Percentiles rank a stretch among this genome's conserved stretches.
Conservation (phyloP, 768 basidiomycete genomes). For the Boletus pseudo-olivaceus region DNA sequence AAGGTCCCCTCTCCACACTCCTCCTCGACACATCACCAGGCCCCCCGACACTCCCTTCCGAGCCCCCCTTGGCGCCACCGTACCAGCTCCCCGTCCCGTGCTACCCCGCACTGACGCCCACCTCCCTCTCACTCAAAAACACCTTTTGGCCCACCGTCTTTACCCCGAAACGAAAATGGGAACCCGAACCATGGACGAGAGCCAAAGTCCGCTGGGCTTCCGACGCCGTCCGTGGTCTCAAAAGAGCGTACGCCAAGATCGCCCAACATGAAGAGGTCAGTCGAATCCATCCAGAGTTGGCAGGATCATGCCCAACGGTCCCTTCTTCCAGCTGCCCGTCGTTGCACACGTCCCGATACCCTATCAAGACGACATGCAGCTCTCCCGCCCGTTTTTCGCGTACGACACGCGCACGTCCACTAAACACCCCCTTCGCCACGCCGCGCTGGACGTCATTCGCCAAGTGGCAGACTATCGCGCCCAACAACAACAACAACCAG, state of each 20-base stretch:
- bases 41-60: slow-evolving; percentile 49
- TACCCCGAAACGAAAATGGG: slow-evolving; percentile 64
- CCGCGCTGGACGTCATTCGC: slow-evolving; percentile 73
- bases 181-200: slow-evolving; percentile 62
- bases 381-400: slow-evolving; percentile 44
- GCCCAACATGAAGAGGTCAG: slow-evolving; percentile 56
- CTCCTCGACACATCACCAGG: slow-evolving; percentile 44
- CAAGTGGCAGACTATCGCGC: slow-evolving; percentile 58
- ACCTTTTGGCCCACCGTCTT: slow-evolving; percentile 85
- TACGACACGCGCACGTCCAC: slow-evolving; percentile 69
- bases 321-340: slow-evolving; percentile 58
- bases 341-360: slow-evolving; percentile 66
- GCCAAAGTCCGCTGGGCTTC: slow-evolving; percentile 73
- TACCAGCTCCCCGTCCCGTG: slow-evolving; percentile 62
- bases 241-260: slow-evolving; percentile 48
- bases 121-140: slow-evolving; percentile 63
- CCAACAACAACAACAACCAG: slow-evolving; percentile 6
- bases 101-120: slow-evolving; percentile 61
- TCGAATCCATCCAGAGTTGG: not conserved
- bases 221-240: slow-evolving; percentile 55
- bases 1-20: slow-evolving; percentile 44
- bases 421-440: slow-evolving; percentile 80
- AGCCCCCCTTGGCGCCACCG: slow-evolving; percentile 46
- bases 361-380: slow-evolving; percentile 32
- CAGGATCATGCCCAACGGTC: not conserved